phyloP scores from a whole-genome alignment of 148 eudicot species.

The Hydrangea macrophylla region DNA sequence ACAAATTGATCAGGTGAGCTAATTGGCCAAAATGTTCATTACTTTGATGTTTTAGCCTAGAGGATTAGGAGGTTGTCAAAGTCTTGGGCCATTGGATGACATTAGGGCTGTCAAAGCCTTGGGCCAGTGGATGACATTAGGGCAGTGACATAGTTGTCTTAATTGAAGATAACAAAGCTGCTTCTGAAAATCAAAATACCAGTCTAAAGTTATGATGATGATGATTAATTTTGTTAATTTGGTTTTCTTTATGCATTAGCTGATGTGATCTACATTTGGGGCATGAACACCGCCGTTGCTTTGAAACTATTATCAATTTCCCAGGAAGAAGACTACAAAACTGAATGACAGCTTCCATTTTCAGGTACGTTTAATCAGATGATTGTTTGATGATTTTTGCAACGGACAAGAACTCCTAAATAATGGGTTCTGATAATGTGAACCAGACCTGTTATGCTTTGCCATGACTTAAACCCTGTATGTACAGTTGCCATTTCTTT shows the following conservation, averaged over 20 bases:
- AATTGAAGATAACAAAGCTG: background rate
- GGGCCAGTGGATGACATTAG: background rate
- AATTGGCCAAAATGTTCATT: background rate
- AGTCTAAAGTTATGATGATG: background rate
- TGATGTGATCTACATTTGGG: background rate
- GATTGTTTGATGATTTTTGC: constrained; percentile 2
- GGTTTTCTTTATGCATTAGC: background rate
- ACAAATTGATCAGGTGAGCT: too few relatives aligned
- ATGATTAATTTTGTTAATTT: background rate
- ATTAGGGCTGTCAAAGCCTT: too few relatives aligned
- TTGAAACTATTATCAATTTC: background rate
- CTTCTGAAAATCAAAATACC: background rate
- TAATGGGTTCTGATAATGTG: background rate
- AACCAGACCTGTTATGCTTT: too few relatives aligned
- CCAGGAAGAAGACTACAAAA: background rate
- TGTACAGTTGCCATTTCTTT: too few relatives aligned
- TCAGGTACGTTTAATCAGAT: background rate
- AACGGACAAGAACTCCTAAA: background rate
- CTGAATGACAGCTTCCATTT: background rate
- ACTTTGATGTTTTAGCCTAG: too few relatives aligned
- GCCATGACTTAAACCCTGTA: too few relatives aligned
- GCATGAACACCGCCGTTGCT: background rate
- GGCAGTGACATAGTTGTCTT: background rate
- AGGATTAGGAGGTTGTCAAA: background rate
- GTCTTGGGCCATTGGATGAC: too few relatives aligned